Conservation (phyloP, 2,329 filamentous ascomycete genomes). For the Onygenales sp. region DNA sequence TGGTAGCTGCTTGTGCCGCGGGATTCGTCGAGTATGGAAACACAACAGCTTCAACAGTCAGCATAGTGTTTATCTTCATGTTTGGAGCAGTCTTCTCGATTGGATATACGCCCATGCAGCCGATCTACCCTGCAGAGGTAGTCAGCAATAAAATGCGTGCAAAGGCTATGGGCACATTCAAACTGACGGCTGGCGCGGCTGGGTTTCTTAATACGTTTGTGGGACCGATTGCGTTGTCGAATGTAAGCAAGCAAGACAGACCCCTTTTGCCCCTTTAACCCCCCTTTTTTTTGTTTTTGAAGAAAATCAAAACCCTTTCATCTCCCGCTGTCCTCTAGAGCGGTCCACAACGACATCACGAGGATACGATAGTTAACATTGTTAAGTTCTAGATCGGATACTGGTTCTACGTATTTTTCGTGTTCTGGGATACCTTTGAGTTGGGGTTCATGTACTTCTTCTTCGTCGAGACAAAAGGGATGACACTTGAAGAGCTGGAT, state of each 20-base stretch:
- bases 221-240: neutral
- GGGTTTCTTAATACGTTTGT: constrained; percentile 3
- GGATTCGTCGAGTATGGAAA: constrained; percentile 11
- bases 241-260: neutral
- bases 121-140: constrained; percentile 41
- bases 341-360: too few relatives aligned
- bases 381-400: constrained; percentile 8
- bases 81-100: constrained; percentile 8
- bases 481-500: constrained; percentile 27
- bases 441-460: constrained; percentile 21
- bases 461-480: constrained; percentile 24
- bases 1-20: constrained; percentile 12
- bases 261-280: constrained; percentile 5
- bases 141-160: constrained; percentile 45
- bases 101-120: constrained; percentile 19
- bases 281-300: too few relatives aligned
- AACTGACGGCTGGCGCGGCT: constrained; percentile 6
- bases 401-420: constrained; percentile 25
- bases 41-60: constrained; percentile 8
- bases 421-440: constrained; percentile 19
- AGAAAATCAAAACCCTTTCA: too few relatives aligned
- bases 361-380: constrained; percentile 2
- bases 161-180: constrained; percentile 43
- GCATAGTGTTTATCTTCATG: constrained; percentile 7
- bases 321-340: neutral